Base-by-base conservation (phyloP, 2,329 filamentous ascomycete species). In the Colletotrichum eremochloae region DNA sequence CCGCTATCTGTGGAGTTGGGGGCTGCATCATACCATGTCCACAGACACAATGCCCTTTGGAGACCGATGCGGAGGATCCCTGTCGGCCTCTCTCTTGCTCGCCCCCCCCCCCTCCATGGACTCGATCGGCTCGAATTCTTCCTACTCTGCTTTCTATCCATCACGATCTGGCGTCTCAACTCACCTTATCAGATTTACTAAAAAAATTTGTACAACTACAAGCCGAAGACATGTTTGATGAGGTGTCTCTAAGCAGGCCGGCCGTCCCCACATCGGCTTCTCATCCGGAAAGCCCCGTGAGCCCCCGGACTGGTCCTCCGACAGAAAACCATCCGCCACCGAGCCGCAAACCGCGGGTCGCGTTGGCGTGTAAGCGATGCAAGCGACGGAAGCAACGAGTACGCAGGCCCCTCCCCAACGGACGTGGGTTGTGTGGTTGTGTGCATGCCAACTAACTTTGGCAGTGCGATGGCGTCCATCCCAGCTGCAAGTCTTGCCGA, bases 331-430 rank as follows among this genome's bases (percentile, higher is more conserved):
- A 55, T 33, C 24, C 69, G 50, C 72, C 55, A 31, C 72, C 55
- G 44, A 67, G 24, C 63, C 69, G 76, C 29, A 77, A 76, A 71
- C 38, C 74, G 29, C 65, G 75, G 12, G 76, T 78, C 14, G 75
- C 76, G 6, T 57, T 78, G 64, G 77, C 77, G 7, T 78, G 77
- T 65, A 74, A 76, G 71, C 68, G 77, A 11, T 78, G 77, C 53
- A 78, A 78, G 73, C 74, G 76, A 52, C 63, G 77, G 14, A 78
- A 78, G 66, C 77, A 78, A 55, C 74, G 77, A 38, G 76, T 76
- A 73, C 14, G 67, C 44, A 36, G 15, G 14, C 7, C 11, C 46
- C 20, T 8, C 20, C 8, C 8, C 29, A 20, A 9, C 9, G 6
- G n/a, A 18, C 44, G 44, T 29, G 20, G 44, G 3, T 42, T 14